Percentiles rank a stretch among this genome's conserved stretches.
Evolutionary conservation across 2,329 filamentous ascomycete genomes (phyloP).

Genomic region (Chaetomiaceae sp.): DNA sequence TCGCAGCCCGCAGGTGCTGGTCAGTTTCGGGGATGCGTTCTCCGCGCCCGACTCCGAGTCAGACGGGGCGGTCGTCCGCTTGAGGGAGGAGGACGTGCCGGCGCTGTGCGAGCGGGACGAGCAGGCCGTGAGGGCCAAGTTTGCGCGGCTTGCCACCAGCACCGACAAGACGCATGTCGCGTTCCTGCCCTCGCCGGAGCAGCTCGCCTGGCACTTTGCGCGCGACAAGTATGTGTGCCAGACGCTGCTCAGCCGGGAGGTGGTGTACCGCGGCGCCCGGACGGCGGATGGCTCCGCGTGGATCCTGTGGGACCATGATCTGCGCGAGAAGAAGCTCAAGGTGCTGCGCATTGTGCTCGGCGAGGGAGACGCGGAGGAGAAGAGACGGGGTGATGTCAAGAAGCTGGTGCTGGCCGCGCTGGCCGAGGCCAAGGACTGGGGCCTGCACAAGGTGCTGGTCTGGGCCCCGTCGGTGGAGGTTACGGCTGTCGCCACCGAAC

Average conservation of each 20-base stretch:
- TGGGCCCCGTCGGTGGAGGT: slow-evolving; percentile 32
- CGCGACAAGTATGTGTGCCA: slow-evolving; percentile 29
- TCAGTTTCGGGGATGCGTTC: slow-evolving; percentile 21
- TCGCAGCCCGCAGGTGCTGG: slow-evolving; percentile 29
- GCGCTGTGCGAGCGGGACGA: slow-evolving; percentile 27
- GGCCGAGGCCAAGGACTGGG: slow-evolving; percentile 30
- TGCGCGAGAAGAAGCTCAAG: slow-evolving; percentile 30
- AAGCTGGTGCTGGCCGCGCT: slow-evolving; percentile 31
- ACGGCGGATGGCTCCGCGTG: slow-evolving; percentile 28
- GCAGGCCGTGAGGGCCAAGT: slow-evolving; percentile 23
- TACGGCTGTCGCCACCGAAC: slow-evolving; percentile 23
- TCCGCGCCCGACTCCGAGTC: neutral
- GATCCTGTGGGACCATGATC: slow-evolving; percentile 36
- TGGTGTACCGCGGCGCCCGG: slow-evolving; percentile 23
- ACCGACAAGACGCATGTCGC: slow-evolving; percentile 29
- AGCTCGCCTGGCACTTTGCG: slow-evolving; percentile 32
- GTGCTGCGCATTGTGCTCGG: slow-evolving; percentile 26
- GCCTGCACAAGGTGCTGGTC: slow-evolving; percentile 32
- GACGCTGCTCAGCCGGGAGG: slow-evolving; percentile 19
- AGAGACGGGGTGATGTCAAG: slow-evolving; percentile 17
- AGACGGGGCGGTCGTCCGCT: slow-evolving; percentile 23
- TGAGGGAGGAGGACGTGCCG: slow-evolving; percentile 20
- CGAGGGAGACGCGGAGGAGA: slow-evolving; percentile 19
- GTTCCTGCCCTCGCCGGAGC: slow-evolving; percentile 29
- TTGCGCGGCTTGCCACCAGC: slow-evolving; percentile 7